Evolutionary conservation across 2,329 filamentous ascomycete genomes (phyloP), one percentile per base, ranked within the genome.

Genomic region (Fusarium graminum): DNA sequence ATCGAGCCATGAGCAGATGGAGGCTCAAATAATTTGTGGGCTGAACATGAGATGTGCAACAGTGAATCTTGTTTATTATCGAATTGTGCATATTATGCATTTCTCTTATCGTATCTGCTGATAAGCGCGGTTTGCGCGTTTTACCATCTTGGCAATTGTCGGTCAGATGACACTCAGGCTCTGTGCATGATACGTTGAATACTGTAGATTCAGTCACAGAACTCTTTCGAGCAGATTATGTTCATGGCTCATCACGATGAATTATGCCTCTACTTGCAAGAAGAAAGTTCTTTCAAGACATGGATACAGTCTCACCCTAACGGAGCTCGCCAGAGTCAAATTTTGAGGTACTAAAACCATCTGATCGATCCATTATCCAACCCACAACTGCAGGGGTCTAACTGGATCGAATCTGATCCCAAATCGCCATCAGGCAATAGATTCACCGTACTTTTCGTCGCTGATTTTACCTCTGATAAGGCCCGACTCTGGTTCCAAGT

Each of bases 401-500:
- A 19, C 29, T 59, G 53, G 46, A 60, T 50, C 57, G 17, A 58
- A 53, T 60, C 45, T 40, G 55, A 60, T 60, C 39, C 46, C 17
- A 57, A 39, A 60, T 60, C 55, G 55, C 45, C 39, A 60, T 60
- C 55, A 60, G 57, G 44, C 57, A 44, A 60, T 26, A 12, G 13
- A 53, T 60, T 53, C 57, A 60, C 45, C 55, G 39, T 40, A 13
- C 22, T 38, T 59, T 51, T 19, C 6, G 16, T 10, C 22, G 26
- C 1, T 25, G 4, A 3, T 14, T 19, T 6, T 40, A 30, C 4
- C 26, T 28, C 34, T 40, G 45, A 60, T 45, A 60, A 60, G 57
- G 57, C 55, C 57, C 55, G 57, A 60, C 40, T 60, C 7, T 40
- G 4, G 36, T 29, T 36, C 28, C 34, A 57, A 47, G 19, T 25